Base-by-base conservation (phyloP, 1,284 basidiomycete genomes). In the Tylopilus orsonianus region DNA sequence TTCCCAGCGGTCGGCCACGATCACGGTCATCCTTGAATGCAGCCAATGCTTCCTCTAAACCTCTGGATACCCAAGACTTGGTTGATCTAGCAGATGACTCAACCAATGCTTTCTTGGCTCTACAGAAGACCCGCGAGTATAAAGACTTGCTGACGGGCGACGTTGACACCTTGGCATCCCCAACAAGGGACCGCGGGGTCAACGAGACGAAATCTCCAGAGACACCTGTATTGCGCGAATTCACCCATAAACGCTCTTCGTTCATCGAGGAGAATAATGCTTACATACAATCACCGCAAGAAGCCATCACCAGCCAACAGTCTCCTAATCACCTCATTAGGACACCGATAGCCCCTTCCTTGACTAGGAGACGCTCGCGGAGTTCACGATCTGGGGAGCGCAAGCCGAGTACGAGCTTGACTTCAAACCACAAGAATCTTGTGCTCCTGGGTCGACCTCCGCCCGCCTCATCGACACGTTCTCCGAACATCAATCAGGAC, bases 61-160 rank as follows among this genome's bases (percentile, higher is more conserved):
- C 45, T 33, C 37, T 35, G 44, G 60, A 50, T 26, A 30, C 46
- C 14, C 52, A 39, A 8, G 53, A 65, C 24, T 52, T 63, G 41
- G 33, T 65, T 34, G 50, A 61, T 44, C 35, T 65, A 34, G 53
- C 47, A 23, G 49, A 48, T 40, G 32, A 52, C 27, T 41, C 52
- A 19, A 26, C 41, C 23, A 26, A 29, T 48, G 30, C 36, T 43
- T 41, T 52, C 24, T 39, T 46, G 29, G 34, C 40, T 34, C 42
- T 45, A 18, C 65, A 57, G 24, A 58, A 46, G 38, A 46, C 44
- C 42, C 62, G 56, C 32, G 61, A 63, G 40, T 69, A 70, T 9
- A 75, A 70, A 54, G 87, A 90, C 59, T 88, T 87, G 87, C 67
- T 90, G 16, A 87, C 87, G 14, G 87, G 87, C 4, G 75, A 76